Evolutionary conservation across 202 grass and related monocot genomes (phyloP), one percentile per base, ranked within the genome.

Genomic region (Elaeis oleifera): DNA sequence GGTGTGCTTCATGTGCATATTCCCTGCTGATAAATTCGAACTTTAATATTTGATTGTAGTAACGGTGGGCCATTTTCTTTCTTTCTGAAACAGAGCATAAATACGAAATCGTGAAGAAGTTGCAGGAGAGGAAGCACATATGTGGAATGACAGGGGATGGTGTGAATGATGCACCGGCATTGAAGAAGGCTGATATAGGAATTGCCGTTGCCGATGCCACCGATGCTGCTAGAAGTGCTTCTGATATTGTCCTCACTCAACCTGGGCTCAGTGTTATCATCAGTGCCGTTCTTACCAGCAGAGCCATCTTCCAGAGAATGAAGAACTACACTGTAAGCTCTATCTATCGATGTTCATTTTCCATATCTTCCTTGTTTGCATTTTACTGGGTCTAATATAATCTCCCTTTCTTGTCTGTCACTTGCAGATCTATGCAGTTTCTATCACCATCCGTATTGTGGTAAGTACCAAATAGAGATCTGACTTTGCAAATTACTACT

Each of bases 111-210:
- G 58, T 60, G 26, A 60, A n/a, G 58, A 60, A 17, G 16, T 17
- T 60, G 58, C 58, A 60, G 26, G 58, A 60, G 24, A 60, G 16
- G 58, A 60, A 60, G 58, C 58, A 60, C 25, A 60, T 60, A 15
- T 60, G 58, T 19, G 58, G 58, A 60, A 60, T 60, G 58, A 60
- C 58, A 60, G 58, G 58, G 23, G 58, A 60, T 8, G 58, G 58
- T 28, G 58, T 60, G 58, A 60, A 60, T 11, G 58, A 60, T 31
- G 58, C 58, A 14, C 58, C 58, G 3, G 58, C 58, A 7, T 31
- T 60, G 58, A 60, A 60, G 58, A 60, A 60, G 25, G 58, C 58
- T 60, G 58, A 60, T 31, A 60, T 60, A 32, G 58, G 58, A 60
- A 60, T 60, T 60, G 58, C 58, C n/a, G 58, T 60, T 36, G 27